phyloP scores from a whole-genome alignment of 2,329 filamentous ascomycete species.

The Fusarium succisae region DNA sequence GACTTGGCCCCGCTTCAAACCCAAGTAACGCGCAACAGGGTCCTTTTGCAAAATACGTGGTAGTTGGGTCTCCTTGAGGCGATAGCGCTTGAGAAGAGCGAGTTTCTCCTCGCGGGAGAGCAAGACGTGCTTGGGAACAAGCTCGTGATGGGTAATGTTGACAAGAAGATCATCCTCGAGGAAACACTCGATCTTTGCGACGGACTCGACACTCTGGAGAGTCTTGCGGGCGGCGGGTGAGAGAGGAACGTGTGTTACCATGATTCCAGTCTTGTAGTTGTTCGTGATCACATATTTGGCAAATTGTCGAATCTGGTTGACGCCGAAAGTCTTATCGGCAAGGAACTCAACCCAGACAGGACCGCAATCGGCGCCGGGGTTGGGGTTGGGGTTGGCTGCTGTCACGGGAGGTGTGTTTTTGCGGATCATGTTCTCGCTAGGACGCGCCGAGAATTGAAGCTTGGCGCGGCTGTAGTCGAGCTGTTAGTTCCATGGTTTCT shows the following conservation, averaged over 20 bases:
- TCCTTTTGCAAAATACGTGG: constrained; percentile 91
- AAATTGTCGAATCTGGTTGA: constrained; percentile 91
- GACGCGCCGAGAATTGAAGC: constrained; percentile 89
- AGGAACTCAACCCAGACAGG: constrained; percentile 95
- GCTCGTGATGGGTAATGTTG: constrained; percentile 97
- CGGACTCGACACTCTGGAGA: constrained; percentile 78
- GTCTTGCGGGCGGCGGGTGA: constrained; percentile 89
- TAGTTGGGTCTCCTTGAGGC: constrained; percentile 96
- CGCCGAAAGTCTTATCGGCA: constrained; percentile 80
- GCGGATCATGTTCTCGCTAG: constrained; percentile 82
- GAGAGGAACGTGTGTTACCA: constrained; percentile 84
- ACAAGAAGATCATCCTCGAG: constrained; percentile 94
- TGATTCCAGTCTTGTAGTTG: constrained; percentile 89
- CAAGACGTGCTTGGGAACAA: constrained; percentile 92
- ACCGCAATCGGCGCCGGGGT: constrained; percentile 79
- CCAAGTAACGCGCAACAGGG: constrained; percentile 91
- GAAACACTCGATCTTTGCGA: constrained; percentile 91
- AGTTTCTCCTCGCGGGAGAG: constrained; percentile 91
- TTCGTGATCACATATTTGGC: constrained; percentile 82
- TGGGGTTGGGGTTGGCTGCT: constrained; percentile 73
- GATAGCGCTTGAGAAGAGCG: constrained; percentile 86
- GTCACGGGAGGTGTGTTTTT: constrained; percentile 82
- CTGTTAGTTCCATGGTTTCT: constrained; percentile 5
- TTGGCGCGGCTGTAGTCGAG: constrained; percentile 71
- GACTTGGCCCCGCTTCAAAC: constrained; percentile 89